Conservation (phyloP, 768 basidiomycete genomes). For the Epithele typhae region DNA sequence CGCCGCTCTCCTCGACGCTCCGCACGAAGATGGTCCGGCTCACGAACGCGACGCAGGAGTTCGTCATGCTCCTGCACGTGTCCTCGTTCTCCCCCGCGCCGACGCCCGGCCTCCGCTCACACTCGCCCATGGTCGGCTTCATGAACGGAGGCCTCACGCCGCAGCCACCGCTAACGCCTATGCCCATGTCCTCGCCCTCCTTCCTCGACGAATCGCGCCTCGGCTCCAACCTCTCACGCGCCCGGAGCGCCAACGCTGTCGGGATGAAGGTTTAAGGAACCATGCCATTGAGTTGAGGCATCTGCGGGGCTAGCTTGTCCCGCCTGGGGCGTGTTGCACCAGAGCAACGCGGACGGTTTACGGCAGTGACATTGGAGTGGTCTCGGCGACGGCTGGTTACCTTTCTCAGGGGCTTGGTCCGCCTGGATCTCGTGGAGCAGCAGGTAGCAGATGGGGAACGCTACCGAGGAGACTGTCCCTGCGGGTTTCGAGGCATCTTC, state of each 20-base stretch:
- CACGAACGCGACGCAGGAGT: conserved; percentile 82
- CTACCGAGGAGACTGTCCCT: too few species aligned
- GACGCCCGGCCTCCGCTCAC: conserved; percentile 41
- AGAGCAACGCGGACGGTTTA: too few species aligned
- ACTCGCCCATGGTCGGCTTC: conserved; percentile 51
- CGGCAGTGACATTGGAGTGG: too few species aligned
- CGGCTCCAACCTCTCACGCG: conserved; percentile 52
- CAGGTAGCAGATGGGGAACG: too few species aligned
- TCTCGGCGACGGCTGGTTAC: too few species aligned
- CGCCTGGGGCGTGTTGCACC: too few species aligned
- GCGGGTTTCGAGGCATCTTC: too few species aligned
- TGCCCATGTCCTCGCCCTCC: conserved; percentile 11
- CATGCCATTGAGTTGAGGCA: neutral
- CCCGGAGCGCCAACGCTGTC: conserved; percentile 33
- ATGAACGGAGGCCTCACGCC: conserved; percentile 13
- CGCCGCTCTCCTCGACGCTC: conserved; percentile 55
- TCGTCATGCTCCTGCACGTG: conserved; percentile 81
- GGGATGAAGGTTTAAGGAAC: conserved; percentile 5
- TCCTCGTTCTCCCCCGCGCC: conserved; percentile 70
- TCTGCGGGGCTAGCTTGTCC: too few species aligned
- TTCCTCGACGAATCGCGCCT: conserved; percentile 44
- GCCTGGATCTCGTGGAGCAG: too few species aligned
- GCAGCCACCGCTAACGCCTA: conserved; percentile 22
- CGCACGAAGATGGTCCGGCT: conserved; percentile 71
- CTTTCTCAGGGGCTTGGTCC: too few species aligned